phyloP scores from a whole-genome alignment of 2,329 filamentous ascomycete genomes.

The Penicillium sp. region DNA sequence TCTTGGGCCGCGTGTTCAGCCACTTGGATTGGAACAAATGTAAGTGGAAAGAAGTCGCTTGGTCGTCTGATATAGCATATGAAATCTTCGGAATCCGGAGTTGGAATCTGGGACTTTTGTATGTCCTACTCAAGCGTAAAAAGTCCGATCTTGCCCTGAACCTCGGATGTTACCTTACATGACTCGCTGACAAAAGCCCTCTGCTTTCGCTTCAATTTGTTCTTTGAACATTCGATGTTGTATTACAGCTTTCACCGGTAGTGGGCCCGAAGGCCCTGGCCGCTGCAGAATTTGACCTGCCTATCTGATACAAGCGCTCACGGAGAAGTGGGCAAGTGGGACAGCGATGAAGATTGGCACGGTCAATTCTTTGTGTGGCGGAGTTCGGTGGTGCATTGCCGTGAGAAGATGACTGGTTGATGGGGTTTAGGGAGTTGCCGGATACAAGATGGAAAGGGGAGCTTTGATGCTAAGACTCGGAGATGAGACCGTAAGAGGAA shows the following conservation, averaged over 20 bases:
- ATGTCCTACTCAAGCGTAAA: not conserved
- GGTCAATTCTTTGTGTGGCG: slow-evolving; percentile 1
- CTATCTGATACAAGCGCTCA: slow-evolving; percentile 9
- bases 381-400: not conserved
- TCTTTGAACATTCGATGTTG: not conserved
- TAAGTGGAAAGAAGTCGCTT: not conserved
- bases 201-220: not conserved
- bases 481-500: no score
- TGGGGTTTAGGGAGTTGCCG: not conserved
- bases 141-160: not conserved
- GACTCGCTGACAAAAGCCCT: not conserved
- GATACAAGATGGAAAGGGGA: no score
- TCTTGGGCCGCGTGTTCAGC: not conserved
- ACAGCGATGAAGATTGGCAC: not conserved
- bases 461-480: no score
- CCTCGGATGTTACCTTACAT: not conserved
- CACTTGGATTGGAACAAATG: not conserved
- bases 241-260: not conserved
- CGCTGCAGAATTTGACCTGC: slow-evolving; percentile 3
- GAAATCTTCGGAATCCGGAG: not conserved
- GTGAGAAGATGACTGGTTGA: not conserved
- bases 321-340: not conserved
- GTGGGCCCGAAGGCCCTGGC: not conserved
- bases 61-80: not conserved
- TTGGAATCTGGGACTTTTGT: not conserved